These are phyloP conservation scores for Xanthoparmelia taractica DNA, from an alignment of 495 filamentous ascomycete species.

Conservation along the genomic window DNA sequence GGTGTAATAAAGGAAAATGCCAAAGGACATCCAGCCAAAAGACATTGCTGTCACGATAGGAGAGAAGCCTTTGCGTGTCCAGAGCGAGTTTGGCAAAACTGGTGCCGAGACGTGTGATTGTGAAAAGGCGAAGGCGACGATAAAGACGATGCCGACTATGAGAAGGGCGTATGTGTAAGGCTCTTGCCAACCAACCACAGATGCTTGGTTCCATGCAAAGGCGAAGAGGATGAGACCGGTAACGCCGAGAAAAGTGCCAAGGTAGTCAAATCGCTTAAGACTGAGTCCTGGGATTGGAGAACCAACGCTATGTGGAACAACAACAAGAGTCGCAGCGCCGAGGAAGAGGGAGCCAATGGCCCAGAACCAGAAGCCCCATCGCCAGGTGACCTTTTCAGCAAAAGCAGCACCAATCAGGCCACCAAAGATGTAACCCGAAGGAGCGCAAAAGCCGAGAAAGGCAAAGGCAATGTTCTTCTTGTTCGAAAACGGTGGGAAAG, in stretches of 20 bases:
- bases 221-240: constrained; percentile 51
- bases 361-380: constrained; percentile 45
- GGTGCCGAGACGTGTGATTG: constrained; percentile 44
- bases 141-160: constrained; percentile 45
- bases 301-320: constrained; percentile 42
- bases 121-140: constrained; percentile 44
- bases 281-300: constrained; percentile 20
- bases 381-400: constrained; percentile 49
- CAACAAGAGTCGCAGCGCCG: constrained; percentile 26
- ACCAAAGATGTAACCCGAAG: constrained; percentile 47
- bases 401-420: constrained; percentile 44
- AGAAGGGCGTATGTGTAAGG: constrained; percentile 49
- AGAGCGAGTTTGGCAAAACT: constrained; percentile 45
- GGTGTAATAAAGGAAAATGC: constrained; percentile 53
- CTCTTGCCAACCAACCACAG: constrained; percentile 49
- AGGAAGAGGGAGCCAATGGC: constrained; percentile 15
- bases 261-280: constrained; percentile 40
- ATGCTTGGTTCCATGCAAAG: constrained; percentile 55
- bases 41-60: constrained; percentile 50
- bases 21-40: constrained; percentile 54
- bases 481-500: constrained; percentile 36
- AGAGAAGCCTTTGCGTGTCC: constrained; percentile 40
- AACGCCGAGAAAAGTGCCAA: constrained; percentile 46
- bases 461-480: constrained; percentile 54
- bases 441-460: constrained; percentile 53